Base-by-base conservation (phyloP, 2,329 filamentous ascomycete species). In the Ambrosiella xylebori region DNA sequence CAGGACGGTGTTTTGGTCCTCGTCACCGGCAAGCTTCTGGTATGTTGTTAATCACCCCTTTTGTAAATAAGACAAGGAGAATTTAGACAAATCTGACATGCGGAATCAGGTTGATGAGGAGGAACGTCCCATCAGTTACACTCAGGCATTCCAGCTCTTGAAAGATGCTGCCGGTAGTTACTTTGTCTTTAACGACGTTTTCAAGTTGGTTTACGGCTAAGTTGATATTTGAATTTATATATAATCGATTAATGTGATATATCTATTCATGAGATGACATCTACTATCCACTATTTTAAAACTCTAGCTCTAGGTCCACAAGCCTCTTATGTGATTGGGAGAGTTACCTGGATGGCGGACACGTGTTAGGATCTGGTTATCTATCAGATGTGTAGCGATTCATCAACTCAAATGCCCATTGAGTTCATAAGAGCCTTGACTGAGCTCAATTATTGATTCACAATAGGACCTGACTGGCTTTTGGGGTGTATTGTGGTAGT, bases 151-250 rank as follows among this genome's bases (percentile, higher is more conserved):
- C 80, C 86, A 94, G 71, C 84, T 97, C 62, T 71, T 81, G 63
- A 83, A 81, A 61, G 85, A 88, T 58, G 64, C 66, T 55, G 60
- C 39, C 36, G 84, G 82, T 65, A 82, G 77, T 72, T 95, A 85
- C 76, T 96, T 81, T 70, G 86, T 97, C 69, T 84, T 84, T 75
- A 96, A 97, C 77, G 91, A 97, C 71, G 74, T 97, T 70, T 97
- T 97, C 82, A 87, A 87, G 73, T 80, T 97, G 62, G 80, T 95
- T 65, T 91, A 86, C 72, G 76, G 72, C 68, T 80, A 74, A 63
- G 27, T 38, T 40, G 36, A 54, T 49, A 27, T 37, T n/a, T 41
- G 4, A 41, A 54, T 54, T 27, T 54, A 51, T 51, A 15, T 27
- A 12, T 51, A 19, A 19, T 13, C 6, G 19, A 27, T 27, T 27